Evolutionary conservation across 805 yeast genomes (phyloP), one percentile per base, ranked within the genome.

Genomic region (Starmera dryadoides): DNA sequence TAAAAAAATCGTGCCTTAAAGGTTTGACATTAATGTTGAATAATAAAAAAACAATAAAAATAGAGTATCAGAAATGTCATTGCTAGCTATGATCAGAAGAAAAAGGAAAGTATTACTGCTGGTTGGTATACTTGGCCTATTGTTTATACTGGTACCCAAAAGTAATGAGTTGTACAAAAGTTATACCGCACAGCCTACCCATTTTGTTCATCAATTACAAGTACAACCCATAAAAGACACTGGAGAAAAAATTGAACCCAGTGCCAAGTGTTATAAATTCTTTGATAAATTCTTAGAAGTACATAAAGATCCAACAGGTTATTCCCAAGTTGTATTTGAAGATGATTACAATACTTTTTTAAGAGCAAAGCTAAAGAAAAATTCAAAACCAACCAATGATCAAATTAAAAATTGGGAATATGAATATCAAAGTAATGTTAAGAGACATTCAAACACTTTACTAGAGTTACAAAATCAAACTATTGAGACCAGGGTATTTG

Each of bases 401-500:
- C 19, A 15, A 11, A 30, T 30, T 16, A 17, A 30, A 12, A 15
- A 17, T 12, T 30, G 31, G 30, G 22, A 30, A 14, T 14, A 17
- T 12, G 30, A 30, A 16, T 21, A 14, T 12, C 15, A 36, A 16
- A 20, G 14, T 4, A 30, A 28, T 16, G 23, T 8, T 2, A 25
- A 17, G 22, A 28, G 12, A 31, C 12, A 18, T 21, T 16, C 21
- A 19, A 16, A 5, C 6, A 15, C 5, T 6, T 17, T 30, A 6
- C n/a, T 23, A 17, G 14, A 9, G 6, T 12, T 36, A 4, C 15
- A 33, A n/a, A 21, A 39, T 5, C 42, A 42, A 14, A 36, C 42
- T 7, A 34, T 33, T 2, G 35, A 39, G 12, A 39, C 42, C 3
- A 33, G 44, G 19, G 19, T 30, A 3, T 39, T 42, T 26, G 37